Conservation (phyloP, 2,329 filamentous ascomycete species). For the Trichoderma sp. region DNA sequence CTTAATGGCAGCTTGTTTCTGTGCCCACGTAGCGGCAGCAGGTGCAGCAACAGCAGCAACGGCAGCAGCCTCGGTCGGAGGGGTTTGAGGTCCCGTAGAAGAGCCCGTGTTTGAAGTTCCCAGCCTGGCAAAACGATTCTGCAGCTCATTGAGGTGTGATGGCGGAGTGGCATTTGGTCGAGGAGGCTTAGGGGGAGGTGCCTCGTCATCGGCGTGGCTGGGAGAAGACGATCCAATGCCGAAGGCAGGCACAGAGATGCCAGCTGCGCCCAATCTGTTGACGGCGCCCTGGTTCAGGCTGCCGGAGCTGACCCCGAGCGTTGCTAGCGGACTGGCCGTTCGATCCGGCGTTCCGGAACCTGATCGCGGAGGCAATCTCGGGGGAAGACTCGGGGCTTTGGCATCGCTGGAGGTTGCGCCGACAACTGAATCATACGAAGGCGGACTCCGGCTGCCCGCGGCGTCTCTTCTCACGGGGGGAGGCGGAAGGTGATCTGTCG, state of each 20-base stretch:
- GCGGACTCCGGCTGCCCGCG: slow-evolving; percentile 34
- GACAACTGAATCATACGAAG: slow-evolving; percentile 33
- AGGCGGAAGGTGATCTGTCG: slow-evolving; percentile 65
- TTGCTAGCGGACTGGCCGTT: slow-evolving; percentile 28
- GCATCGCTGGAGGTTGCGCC: slow-evolving; percentile 27
- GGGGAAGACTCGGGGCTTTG: slow-evolving; percentile 62
- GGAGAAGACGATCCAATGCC: slow-evolving; percentile 58
- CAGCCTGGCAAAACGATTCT: slow-evolving; percentile 63
- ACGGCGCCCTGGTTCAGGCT: slow-evolving; percentile 57
- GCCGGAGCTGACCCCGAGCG: slow-evolving; percentile 30
- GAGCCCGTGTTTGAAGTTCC: slow-evolving; percentile 36
- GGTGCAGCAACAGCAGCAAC: slow-evolving; percentile 27
- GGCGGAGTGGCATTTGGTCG: slow-evolving; percentile 21
- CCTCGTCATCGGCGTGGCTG: slow-evolving; percentile 25
- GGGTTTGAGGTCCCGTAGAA: slow-evolving; percentile 23
- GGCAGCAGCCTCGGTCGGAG: slow-evolving; percentile 41
- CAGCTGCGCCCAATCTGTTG: slow-evolving; percentile 66
- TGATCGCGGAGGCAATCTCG: slow-evolving; percentile 57
- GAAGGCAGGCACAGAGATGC: slow-evolving; percentile 74
- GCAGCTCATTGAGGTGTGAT: slow-evolving; percentile 62
- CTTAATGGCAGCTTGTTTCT: slow-evolving; percentile 62
- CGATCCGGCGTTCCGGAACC: slow-evolving; percentile 22
- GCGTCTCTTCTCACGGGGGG: slow-evolving; percentile 60
- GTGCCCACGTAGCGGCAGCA: slow-evolving; percentile 55
- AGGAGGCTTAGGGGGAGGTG: slow-evolving; percentile 31